phyloP scores from a whole-genome alignment of 768 basidiomycete species.

The Leccinum rimulosum region DNA sequence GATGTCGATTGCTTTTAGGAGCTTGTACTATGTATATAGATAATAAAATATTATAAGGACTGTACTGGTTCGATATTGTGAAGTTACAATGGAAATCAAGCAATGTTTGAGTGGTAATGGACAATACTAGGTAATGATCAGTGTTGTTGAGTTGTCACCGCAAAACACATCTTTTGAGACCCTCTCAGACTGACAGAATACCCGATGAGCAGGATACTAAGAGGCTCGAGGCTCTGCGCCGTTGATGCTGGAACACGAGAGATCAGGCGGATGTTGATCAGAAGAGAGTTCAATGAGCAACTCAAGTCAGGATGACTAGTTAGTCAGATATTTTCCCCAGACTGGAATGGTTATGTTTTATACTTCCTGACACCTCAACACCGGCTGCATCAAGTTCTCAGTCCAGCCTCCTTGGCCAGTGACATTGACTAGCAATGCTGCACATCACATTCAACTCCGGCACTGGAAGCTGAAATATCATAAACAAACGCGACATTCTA shows the following conservation, averaged over 20 bases:
- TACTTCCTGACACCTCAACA: too few species aligned
- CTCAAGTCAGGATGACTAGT: constrained; percentile 31
- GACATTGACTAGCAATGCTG: neutral
- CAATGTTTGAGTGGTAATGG: constrained; percentile 95
- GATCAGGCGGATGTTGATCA: constrained; percentile 91
- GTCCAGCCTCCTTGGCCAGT: too few species aligned
- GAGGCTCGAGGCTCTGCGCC: constrained; percentile 85
- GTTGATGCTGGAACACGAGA: constrained; percentile 98
- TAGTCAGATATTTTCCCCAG: neutral
- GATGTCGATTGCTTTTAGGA: constrained; percentile 61
- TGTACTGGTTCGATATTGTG: constrained; percentile 94
- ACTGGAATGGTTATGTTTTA: neutral
- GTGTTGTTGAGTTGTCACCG: constrained; percentile 12
- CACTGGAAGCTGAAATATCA: neutral
- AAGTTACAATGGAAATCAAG: constrained; percentile 89
- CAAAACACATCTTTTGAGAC: neutral
- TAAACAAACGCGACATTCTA: neutral
- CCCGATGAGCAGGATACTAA: constrained; percentile 80
- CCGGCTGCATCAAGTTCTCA: too few species aligned
- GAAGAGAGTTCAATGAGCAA: constrained; percentile 86
- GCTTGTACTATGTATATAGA: constrained; percentile 14
- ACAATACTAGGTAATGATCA: constrained; percentile 65
- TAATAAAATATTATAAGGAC: constrained; percentile 48
- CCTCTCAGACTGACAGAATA: constrained; percentile 57
- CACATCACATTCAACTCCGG: neutral